These are phyloP conservation scores for Conringia planisiliqua DNA, from an alignment of 345 rosid genomes.

Conservation along the genomic window DNA sequence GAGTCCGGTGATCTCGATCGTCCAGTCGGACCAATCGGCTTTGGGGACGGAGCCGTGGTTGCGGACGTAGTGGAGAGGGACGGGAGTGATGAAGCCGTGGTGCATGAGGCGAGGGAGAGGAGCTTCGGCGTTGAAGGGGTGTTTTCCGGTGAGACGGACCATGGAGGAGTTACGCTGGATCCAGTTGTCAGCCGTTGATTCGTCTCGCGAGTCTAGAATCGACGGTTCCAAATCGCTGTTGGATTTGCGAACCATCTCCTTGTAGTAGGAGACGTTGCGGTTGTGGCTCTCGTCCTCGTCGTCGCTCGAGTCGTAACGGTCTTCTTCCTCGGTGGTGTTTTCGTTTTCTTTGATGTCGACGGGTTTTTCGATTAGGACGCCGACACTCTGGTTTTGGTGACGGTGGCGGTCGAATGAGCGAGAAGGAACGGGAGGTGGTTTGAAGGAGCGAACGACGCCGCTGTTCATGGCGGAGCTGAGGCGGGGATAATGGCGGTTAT, in stretches of 20 bases:
- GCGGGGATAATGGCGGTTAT: conserved; percentile 61
- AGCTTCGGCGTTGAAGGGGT: conserved; percentile 88
- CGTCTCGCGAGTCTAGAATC: conserved; percentile 60
- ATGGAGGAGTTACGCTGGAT: conserved; percentile 70
- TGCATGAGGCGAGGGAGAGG: conserved; percentile 81
- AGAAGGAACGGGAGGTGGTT: conserved; percentile 35
- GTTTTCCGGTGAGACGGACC: conserved; percentile 96
- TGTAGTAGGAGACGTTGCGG: conserved; percentile 36
- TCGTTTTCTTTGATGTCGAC: conserved; percentile 27
- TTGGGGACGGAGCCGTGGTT: conserved; percentile 85
- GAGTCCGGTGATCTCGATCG: conserved; percentile 71
- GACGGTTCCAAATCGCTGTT: conserved; percentile 71
- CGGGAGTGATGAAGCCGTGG: conserved; percentile 94
- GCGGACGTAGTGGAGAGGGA: conserved; percentile 90
- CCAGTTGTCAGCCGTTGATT: conserved; percentile 76
- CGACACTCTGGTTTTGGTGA: conserved; percentile 34
- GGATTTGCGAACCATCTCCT: conserved; percentile 43
- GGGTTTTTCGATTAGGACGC: background rate
- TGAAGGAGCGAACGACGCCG: conserved; percentile 53
- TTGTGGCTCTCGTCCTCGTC: conserved; percentile 48
- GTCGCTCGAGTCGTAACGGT: conserved; percentile 40
- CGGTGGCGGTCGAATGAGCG: conserved; percentile 36
- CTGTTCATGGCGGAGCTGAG: conserved; percentile 48
- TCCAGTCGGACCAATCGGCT: conserved; percentile 68
- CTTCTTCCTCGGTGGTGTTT: conserved; percentile 13